A percentile compares a stretch with the other conserved stretches of the same genome.
Evolutionary conservation across 2,329 filamentous ascomycete genomes (phyloP).

Genomic region (Trichoderma sp.): DNA sequence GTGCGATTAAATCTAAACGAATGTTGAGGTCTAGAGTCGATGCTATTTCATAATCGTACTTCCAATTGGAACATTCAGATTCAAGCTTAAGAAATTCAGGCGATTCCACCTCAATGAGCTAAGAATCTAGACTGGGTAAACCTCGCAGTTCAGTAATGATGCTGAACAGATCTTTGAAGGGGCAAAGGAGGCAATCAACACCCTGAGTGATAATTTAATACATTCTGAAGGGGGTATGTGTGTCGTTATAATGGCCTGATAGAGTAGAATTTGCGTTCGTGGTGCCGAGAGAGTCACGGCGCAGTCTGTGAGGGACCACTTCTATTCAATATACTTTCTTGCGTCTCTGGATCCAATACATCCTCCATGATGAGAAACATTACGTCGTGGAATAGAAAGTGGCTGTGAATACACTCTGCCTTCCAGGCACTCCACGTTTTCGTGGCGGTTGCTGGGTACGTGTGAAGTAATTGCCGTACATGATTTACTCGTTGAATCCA

Average conservation of each 20-base stretch:
- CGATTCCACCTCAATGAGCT: neutral
- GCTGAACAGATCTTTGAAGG: neutral
- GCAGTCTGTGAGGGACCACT: neutral
- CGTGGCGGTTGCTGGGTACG: neutral
- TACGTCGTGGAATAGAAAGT: neutral
- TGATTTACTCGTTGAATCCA: slow-evolving; percentile 6
- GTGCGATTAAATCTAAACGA: neutral
- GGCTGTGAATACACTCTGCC: neutral
- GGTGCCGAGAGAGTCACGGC: neutral
- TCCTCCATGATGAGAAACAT: slow-evolving; percentile 5
- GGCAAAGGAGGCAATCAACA: neutral
- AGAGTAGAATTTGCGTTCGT: neutral
- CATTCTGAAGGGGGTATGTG: neutral
- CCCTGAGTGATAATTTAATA: neutral
- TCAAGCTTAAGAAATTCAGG: neutral
- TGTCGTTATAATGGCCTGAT: neutral
- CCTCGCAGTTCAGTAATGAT: neutral
- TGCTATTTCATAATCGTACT: neutral
- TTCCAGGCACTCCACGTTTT: neutral
- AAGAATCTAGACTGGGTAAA: neutral
- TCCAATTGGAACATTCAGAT: neutral
- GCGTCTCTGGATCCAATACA: neutral
- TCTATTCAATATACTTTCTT: neutral
- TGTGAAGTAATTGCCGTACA: neutral
- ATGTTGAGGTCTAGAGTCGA: neutral